phyloP scores from a whole-genome alignment of 352 stramenopile genomes.

The Pythium dissotocum region DNA sequence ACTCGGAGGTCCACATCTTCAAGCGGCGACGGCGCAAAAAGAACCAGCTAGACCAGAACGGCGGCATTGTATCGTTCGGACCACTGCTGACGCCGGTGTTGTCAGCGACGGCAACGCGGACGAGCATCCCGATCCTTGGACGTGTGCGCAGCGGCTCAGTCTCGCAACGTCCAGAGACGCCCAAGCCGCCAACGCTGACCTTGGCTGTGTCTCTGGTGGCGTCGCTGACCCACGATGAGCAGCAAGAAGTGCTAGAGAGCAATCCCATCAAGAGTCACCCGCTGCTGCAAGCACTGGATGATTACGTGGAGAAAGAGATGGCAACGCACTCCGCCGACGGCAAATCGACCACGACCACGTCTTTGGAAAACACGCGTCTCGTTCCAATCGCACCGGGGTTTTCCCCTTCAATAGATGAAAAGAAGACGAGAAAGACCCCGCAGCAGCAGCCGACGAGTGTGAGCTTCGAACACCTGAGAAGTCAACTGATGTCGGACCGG shows the following conservation, averaged over 20 bases:
- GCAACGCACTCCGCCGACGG: background rate
- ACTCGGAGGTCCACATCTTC: slow-evolving; percentile 53
- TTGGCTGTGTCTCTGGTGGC: slow-evolving; percentile 71
- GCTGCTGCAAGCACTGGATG: slow-evolving; percentile 60
- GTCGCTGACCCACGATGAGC: slow-evolving; percentile 68
- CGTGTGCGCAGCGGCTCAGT: slow-evolving; percentile 7
- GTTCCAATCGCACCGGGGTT: slow-evolving; percentile 20
- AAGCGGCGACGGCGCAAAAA: slow-evolving; percentile 52
- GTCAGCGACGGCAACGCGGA: background rate
- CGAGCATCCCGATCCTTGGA: slow-evolving; percentile 6
- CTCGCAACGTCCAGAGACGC: slow-evolving; percentile 3
- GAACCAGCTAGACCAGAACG: slow-evolving; percentile 3
- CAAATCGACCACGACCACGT: background rate
- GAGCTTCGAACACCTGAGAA: slow-evolving; percentile 17
- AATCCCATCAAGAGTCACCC: slow-evolving; percentile 68
- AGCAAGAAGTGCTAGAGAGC: slow-evolving; percentile 63
- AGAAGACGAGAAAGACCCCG: slow-evolving; percentile 12
- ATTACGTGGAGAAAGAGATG: slow-evolving; percentile 63
- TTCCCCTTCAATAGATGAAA: slow-evolving; percentile 21
- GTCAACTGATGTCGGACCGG: slow-evolving; percentile 16
- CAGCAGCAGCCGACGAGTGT: background rate
- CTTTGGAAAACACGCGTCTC: background rate
- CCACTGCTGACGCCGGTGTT: slow-evolving; percentile 7
- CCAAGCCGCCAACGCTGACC: slow-evolving; percentile 44
- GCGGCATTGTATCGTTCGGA: background rate